Conservation (phyloP, 106 monocot genomes). For the Phalaenopsis aphrodite region DNA sequence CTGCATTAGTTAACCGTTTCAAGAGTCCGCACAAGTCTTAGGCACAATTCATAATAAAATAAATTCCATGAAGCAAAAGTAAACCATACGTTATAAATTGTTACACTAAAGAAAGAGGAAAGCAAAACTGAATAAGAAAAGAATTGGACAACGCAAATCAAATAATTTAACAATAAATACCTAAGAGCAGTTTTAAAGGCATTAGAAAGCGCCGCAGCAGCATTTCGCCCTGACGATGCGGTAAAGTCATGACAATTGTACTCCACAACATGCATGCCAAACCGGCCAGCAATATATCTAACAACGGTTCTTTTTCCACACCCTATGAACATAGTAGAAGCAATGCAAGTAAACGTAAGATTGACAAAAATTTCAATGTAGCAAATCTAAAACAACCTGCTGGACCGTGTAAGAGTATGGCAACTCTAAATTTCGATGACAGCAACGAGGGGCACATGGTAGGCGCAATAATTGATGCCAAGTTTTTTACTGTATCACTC, state of each 20-base stretch:
- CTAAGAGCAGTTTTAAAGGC: conserved; percentile 61
- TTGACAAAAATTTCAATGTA: conserved; percentile 2
- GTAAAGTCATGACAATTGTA: conserved; percentile 85
- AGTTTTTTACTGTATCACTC: conserved; percentile 38
- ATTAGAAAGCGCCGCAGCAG: conserved; percentile 57
- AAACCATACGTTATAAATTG: background rate
- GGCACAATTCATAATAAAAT: background rate
- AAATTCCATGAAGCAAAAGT: background rate
- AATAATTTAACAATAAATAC: conserved; percentile 30
- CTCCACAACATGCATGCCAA: conserved; percentile 89
- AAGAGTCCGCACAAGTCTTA: background rate
- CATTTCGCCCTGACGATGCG: conserved; percentile 57
- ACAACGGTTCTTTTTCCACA: conserved; percentile 88
- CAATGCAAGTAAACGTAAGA: background rate
- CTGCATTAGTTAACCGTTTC: background rate
- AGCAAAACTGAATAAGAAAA: background rate
- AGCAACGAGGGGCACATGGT: conserved; percentile 61
- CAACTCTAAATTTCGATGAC: conserved; percentile 62
- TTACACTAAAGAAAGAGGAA: background rate
- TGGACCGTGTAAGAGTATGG: conserved; percentile 73
- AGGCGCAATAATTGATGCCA: conserved; percentile 59
- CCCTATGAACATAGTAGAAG: conserved; percentile 29
- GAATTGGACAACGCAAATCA: background rate
- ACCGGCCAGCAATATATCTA: conserved; percentile 46
- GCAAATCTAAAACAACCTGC: conserved; percentile 33